Base-by-base conservation (phyloP, 2,329 filamentous ascomycete species). In the Penicillium sp. region DNA sequence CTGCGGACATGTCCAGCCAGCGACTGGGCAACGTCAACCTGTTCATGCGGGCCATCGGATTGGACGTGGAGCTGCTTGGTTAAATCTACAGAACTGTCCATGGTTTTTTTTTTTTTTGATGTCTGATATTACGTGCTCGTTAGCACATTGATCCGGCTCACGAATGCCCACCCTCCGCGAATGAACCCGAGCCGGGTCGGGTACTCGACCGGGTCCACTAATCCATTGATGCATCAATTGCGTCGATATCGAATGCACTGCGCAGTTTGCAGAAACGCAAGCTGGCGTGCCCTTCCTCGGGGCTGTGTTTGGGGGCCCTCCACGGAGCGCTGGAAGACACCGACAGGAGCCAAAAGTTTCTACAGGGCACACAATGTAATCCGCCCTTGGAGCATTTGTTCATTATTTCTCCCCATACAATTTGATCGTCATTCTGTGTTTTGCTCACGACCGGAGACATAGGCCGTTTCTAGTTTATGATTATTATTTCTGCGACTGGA, bases 21-120 rank as follows among this genome's bases (percentile, higher is more conserved):
- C 86, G 92, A 53, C 79, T 96, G 51, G 87, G 88, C 52, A 96
- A 96, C 67, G 94, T 99, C 61, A 99, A 99, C 70, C 77, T 99
- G 50, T 99, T 99, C 73, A 96, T 99, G 92, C 88, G 91, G 66
- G 94, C 92, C 50, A 96, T 99, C 73, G 94, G 94, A n/a, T 81
- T 99, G 69, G 94, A 99, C 76, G 94, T 99, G 45, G 94, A 96
- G 60, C 71, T 86, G 63, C 77, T 87, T 57, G 81, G 81, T 61
- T 85, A 74, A 78, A 57, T 22, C 16, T 35, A 22, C 28, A 28
- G 20, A 20, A 20, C 36, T 25, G 27, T 28, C 38, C 24, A 44
- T 50, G 36, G 16, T 35, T 35, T 35, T 35, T 38, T 50, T 30
- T 7, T 35, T 35, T 35, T 35, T 38, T 38, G 18, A 38, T 38